Evolutionary conservation across 2,329 filamentous ascomycete species (phyloP).

Genomic region (Pseudofabraea citricarpa): DNA sequence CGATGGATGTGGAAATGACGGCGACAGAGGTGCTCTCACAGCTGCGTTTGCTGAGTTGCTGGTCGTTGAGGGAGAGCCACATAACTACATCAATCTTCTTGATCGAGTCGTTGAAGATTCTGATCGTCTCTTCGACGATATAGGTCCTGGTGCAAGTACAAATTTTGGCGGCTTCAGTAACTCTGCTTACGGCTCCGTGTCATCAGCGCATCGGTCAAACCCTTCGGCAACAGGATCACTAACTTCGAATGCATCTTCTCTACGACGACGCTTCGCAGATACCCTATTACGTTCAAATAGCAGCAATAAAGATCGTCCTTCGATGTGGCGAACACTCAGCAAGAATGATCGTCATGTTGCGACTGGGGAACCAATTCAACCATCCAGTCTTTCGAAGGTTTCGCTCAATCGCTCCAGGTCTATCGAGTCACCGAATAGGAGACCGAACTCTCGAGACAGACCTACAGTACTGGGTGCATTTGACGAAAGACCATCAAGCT

Average conservation of each 20-base stretch:
- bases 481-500: slow-evolving; percentile 57
- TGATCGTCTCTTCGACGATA: slow-evolving; percentile 78
- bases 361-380: slow-evolving; percentile 46
- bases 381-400: slow-evolving; percentile 60
- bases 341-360: slow-evolving; percentile 64
- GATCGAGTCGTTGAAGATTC: slow-evolving; percentile 88
- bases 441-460: slow-evolving; percentile 54
- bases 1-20: slow-evolving; percentile 86
- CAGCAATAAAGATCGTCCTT: slow-evolving; percentile 68
- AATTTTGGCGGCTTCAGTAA: slow-evolving; percentile 12
- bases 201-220: slow-evolving; percentile 19
- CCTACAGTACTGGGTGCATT: slow-evolving; percentile 59
- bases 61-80: slow-evolving; percentile 69
- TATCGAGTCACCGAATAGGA: slow-evolving; percentile 60
- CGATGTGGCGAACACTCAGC: slow-evolving; percentile 83
- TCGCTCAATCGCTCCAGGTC: slow-evolving; percentile 69
- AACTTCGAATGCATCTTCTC: slow-evolving; percentile 80
- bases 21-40: slow-evolving; percentile 82
- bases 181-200: slow-evolving; percentile 20
- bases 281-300: slow-evolving; percentile 73
- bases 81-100: slow-evolving; percentile 81
- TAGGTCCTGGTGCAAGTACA: slow-evolving; percentile 26
- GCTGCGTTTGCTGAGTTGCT: slow-evolving; percentile 85
- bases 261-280: slow-evolving; percentile 80
- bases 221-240: slow-evolving; percentile 57